A percentile compares a stretch with the other conserved stretches of the same genome.
Evolutionary conservation across 495 filamentous ascomycete species (phyloP).

Genomic region (Amniculicola lignicola): DNA sequence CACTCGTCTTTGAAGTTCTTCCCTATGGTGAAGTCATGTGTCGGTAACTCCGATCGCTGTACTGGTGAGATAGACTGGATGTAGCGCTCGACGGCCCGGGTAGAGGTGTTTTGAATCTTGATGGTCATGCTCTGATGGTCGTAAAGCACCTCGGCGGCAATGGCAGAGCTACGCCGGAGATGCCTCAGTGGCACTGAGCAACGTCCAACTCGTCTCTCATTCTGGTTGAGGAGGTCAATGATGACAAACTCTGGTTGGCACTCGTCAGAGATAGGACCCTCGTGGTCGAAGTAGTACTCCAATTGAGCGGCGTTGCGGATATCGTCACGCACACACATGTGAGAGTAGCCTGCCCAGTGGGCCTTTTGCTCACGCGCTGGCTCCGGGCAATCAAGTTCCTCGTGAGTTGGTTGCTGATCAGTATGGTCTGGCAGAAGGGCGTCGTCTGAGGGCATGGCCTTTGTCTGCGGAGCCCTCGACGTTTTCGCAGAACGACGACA

Average conservation of each 20-base stretch:
- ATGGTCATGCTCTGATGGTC: too few species aligned
- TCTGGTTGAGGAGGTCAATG: not conserved
- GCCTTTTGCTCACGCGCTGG: too few species aligned
- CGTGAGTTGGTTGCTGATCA: too few species aligned
- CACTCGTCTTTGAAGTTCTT: not conserved
- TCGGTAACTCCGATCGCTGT: not conserved
- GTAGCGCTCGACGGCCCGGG: not conserved
- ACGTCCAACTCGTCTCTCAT: not conserved
- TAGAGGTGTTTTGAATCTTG: not conserved
- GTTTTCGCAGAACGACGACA: not conserved
- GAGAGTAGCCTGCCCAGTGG: too few species aligned
- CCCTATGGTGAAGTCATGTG: not conserved
- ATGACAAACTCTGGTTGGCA: not conserved
- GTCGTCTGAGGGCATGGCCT: too few species aligned
- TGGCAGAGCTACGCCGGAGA: not conserved
- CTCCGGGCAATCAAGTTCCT: too few species aligned
- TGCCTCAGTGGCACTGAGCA: not conserved
- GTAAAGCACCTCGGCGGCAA: not conserved
- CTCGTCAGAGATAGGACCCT: not conserved
- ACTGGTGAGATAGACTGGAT: conserved; percentile 6
- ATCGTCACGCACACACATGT: not conserved
- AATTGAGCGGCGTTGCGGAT: not conserved
- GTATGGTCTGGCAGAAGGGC: too few species aligned
- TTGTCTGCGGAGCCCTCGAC: too few species aligned
- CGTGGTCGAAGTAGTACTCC: not conserved